phyloP scores from a whole-genome alignment of 2,329 filamentous ascomycete genomes.

The Massarina eburnea region DNA sequence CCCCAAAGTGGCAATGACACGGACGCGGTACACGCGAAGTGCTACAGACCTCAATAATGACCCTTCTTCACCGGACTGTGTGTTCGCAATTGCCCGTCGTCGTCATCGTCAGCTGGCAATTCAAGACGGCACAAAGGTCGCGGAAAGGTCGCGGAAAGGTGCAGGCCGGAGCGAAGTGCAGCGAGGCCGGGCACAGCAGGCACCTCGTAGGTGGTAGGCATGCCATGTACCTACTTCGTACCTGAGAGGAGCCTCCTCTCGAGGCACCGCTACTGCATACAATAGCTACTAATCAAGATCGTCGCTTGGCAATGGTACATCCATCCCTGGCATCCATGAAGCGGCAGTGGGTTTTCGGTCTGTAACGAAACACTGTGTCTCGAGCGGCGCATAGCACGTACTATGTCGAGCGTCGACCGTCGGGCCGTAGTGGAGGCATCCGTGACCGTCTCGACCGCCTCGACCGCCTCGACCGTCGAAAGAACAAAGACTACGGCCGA shows the following conservation, averaged over 20 bases:
- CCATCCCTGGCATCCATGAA: background rate
- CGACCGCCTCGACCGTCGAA: no score
- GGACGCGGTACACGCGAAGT: background rate
- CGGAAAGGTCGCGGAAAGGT: background rate
- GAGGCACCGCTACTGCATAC: constrained; percentile 24
- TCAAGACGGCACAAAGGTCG: background rate
- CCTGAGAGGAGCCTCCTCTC: constrained; percentile 2
- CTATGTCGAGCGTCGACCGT: no score
- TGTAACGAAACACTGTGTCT: background rate
- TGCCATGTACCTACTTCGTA: background rate
- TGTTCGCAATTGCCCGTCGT: background rate
- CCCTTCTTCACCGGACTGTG: background rate
- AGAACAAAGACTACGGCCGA: background rate
- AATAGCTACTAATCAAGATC: constrained; percentile 16
- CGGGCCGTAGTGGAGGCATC: no score
- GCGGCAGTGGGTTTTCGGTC: background rate
- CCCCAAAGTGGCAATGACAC: background rate
- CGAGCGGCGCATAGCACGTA: no score
- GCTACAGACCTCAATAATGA: background rate
- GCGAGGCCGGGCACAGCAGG: background rate
- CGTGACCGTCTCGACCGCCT: no score
- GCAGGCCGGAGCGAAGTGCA: background rate
- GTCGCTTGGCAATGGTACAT: constrained; percentile 30
- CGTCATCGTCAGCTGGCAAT: background rate
- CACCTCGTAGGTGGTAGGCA: no score